Evolutionary conservation across 2,329 filamentous ascomycete species (phyloP).

Genomic region (Aureobasidium sp.): DNA sequence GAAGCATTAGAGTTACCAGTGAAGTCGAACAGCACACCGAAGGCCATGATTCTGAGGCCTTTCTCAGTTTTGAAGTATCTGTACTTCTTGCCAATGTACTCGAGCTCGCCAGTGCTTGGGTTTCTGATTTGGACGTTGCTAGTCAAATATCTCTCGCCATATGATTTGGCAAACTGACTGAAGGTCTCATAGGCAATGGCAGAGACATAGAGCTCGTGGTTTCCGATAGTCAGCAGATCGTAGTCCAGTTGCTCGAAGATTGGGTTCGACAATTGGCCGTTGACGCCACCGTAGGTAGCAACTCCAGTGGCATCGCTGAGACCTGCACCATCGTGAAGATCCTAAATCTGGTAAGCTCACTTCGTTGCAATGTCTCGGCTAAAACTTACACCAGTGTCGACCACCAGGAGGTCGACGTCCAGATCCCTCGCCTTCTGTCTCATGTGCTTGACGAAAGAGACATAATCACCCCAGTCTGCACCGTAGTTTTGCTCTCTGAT

Average conservation of each 20-base stretch:
- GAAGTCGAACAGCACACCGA: slow-evolving; percentile 43
- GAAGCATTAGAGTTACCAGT: slow-evolving; percentile 52
- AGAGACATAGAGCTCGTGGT: slow-evolving; percentile 58
- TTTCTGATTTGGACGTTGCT: slow-evolving; percentile 45
- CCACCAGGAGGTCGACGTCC: slow-evolving; percentile 50
- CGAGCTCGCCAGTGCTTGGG: slow-evolving; percentile 32
- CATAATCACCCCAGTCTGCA: slow-evolving; percentile 59
- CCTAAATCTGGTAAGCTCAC: slow-evolving; percentile 19
- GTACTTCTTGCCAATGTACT: slow-evolving; percentile 39
- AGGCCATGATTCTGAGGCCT: slow-evolving; percentile 43
- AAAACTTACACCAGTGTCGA: slow-evolving; percentile 44
- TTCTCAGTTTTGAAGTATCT: slow-evolving; percentile 43
- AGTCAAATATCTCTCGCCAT: slow-evolving; percentile 45
- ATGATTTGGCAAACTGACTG: slow-evolving; percentile 49
- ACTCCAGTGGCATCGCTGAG: slow-evolving; percentile 48
- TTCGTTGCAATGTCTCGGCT: neutral
- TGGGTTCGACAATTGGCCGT: slow-evolving; percentile 46
- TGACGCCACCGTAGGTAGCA: slow-evolving; percentile 27
- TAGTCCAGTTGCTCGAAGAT: slow-evolving; percentile 47
- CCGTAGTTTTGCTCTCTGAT: slow-evolving; percentile 49
- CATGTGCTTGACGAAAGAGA: slow-evolving; percentile 52
- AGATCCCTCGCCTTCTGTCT: slow-evolving; percentile 47
- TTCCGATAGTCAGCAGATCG: slow-evolving; percentile 48
- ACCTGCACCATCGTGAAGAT: slow-evolving; percentile 58
- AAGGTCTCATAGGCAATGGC: slow-evolving; percentile 55